Base-by-base conservation (phyloP, 2,329 filamentous ascomycete species). In the Curvularia lunata region DNA sequence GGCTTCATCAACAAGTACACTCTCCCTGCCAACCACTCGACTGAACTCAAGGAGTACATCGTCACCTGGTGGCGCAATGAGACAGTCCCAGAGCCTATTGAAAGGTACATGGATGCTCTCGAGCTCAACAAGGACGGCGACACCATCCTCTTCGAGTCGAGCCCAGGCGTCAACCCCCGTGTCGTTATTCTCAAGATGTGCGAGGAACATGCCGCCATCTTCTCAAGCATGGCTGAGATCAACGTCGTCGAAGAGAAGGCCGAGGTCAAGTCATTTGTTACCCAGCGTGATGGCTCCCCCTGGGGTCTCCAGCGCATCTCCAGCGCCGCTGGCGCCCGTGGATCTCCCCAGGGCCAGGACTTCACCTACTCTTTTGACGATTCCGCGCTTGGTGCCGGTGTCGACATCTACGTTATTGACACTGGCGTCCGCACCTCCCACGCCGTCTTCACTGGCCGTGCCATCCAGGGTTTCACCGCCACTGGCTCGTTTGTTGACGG, bases 321-420 rank as follows among this genome's bases (percentile, higher is more conserved):
- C 4, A 71, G 68, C 48, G 64, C 69, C 5, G 65, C 66, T 23
- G 72, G 81, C 52, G 68, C 69, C n/a, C 64, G 63, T 13, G 73
- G 72, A 37, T 61, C 62, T 5, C 63, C 71, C 5, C 55, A 64
- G 10, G 53, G 46, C 38, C 65, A 73, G 45, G 71, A 77, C 58
- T 82, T 78, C 64, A 79, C 75, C 25, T 82, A 82, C 68, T 59
- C 71, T 1, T 80, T 74, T 56, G 60, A 75, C 21, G 72, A 78
- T 34, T 59, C 72, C 46, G 57, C 50, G 1, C 74, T 78, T 9
- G 79, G 79, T 51, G 59, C 65, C 19, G 78, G 78, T 50, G 78
- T 80, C n/a, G 80, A 82, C 54, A 78, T 83, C 54, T 82, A 83
- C 67, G 71, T 82, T 53, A 66, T 83, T n/a, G 81, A 82, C 63